These are phyloP conservation scores for Cenchrus americanus DNA, from an alignment of 176 grass and related monocot species.

Conservation along the genomic window DNA sequence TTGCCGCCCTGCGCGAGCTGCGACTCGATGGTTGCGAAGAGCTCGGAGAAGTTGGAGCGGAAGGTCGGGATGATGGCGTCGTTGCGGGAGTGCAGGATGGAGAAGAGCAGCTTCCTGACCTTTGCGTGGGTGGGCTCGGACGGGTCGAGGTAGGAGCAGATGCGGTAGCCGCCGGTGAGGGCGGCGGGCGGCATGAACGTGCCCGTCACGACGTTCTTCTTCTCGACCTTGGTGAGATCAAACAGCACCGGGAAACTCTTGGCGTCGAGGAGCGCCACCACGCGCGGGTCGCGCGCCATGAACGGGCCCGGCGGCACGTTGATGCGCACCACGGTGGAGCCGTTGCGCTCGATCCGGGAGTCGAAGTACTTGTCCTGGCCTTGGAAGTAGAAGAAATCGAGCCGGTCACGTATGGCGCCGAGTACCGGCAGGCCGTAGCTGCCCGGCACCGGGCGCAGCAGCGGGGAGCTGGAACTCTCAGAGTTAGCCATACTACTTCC, in stretches of 20 bases:
- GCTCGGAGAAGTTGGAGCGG: conserved; percentile 53
- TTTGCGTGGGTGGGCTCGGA: conserved; percentile 61
- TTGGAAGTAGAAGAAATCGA: conserved; percentile 75
- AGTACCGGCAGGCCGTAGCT: conserved; percentile 56
- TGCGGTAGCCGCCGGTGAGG: conserved; percentile 71
- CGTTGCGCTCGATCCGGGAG: conserved; percentile 49
- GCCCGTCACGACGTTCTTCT: conserved; percentile 64
- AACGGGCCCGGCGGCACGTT: conserved; percentile 66
- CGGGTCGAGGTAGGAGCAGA: conserved; percentile 75
- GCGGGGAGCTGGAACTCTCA: too few relatives aligned
- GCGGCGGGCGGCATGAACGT: conserved; percentile 69
- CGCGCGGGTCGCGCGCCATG: conserved; percentile 64
- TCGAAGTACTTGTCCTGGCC: conserved; percentile 74
- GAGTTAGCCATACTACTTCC: too few relatives aligned
- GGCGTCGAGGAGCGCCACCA: conserved; percentile 65
- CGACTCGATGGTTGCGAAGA: conserved; percentile 57
- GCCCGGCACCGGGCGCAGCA: conserved; percentile 41
- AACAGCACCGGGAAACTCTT: conserved; percentile 74
- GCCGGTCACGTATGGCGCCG: conserved; percentile 56
- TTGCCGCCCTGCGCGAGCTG: conserved; percentile 37
- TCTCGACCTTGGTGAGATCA: conserved; percentile 61
- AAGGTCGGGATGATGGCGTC: conserved; percentile 56
- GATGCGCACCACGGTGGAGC: conserved; percentile 66
- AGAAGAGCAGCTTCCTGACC: conserved; percentile 65
- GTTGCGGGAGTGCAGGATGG: conserved; percentile 59